Evolutionary conservation across 257 asterid genomes (phyloP), one percentile per base, ranked within the genome.

Genomic region (Nyctanthes arbortristis): DNA sequence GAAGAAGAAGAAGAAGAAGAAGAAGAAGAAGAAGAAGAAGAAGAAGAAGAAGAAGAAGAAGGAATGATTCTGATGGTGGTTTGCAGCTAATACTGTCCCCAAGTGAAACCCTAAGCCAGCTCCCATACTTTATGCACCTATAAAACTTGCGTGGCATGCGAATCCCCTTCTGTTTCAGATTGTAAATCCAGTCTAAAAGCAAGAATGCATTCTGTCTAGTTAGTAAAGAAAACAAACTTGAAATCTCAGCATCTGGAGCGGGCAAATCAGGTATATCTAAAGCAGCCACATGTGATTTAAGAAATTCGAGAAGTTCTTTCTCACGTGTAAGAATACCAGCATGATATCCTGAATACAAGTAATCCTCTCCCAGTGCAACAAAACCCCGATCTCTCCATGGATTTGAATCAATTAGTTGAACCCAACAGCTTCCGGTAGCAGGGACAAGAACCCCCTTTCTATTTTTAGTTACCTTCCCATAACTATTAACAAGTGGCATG

Each of bases 371-470:
- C 4, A 79, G 73, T 67, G 71, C 84, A 67, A 75, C 63, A 34
- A 67, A 79, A 52, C 73, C 76, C 39, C 32, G 60, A 5, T 34
- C 20, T 68, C 66, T 79, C 84, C 81, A 79, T 3, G 78, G 81
- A 63, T 75, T 79, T 49, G 78, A 75, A 58, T 78, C 84, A 67
- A 79, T 71, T 25, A 79, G 61, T 72, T 72, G 73, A 31, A 65
- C 54, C 84, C 84, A 79, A 64, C 62, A 35, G 43, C 84, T 79
- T 33, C 81, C 81, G 16, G 37, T 66, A 2, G 84, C 80, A 63
- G 84, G 84, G 30, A 79, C 76, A 66, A 79, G 64, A 71, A 79
- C 72, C 45, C 78, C 78, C 5, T 5, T 24, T 30, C 70, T 30
- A 22, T 5, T 11, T 13, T 30, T 8, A 25, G 45, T 64, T 24